phyloP scores from a whole-genome alignment of 2,329 filamentous ascomycete species.

The Monilinia fructicola region DNA sequence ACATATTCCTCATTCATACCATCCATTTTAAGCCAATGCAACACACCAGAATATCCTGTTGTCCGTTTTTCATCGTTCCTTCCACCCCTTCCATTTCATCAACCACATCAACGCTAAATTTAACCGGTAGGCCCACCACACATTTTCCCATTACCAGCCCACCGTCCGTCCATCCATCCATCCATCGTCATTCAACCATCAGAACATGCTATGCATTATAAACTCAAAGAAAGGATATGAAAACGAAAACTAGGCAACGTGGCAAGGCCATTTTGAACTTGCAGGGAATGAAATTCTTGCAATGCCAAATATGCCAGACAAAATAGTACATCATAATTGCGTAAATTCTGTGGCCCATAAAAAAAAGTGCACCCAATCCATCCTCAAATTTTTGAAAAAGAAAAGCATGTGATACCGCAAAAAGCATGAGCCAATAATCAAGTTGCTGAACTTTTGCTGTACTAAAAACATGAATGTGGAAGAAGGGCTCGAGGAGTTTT shows the following conservation, averaged over 20 bases:
- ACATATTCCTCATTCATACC: neutral
- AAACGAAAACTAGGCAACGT: constrained; percentile 2
- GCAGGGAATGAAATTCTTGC: constrained; percentile 14
- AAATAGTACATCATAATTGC: constrained; percentile 19
- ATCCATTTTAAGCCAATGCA: neutral
- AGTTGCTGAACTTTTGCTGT: constrained; percentile 23
- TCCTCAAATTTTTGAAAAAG: constrained; percentile 20
- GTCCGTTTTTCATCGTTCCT: neutral
- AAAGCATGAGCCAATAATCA: constrained; percentile 21
- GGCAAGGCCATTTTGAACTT: constrained; percentile 3
- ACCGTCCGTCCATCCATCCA: neutral
- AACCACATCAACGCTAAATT: neutral
- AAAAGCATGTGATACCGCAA: constrained; percentile 20
- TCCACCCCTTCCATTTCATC: neutral
- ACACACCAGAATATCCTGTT: constrained; percentile 17
- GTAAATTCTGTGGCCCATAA: constrained; percentile 20
- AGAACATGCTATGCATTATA: constrained; percentile 19
- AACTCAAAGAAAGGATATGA: constrained; percentile 10
- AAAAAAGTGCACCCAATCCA: constrained; percentile 20
- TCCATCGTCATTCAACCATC: constrained; percentile 6
- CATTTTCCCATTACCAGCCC: constrained; percentile 8
- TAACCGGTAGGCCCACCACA: neutral
- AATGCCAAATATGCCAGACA: constrained; percentile 17
- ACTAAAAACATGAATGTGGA: constrained; percentile 16
- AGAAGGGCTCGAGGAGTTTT: constrained; percentile 14